phyloP scores from a whole-genome alignment of 768 basidiomycete genomes.

The Suillus alpinus region DNA sequence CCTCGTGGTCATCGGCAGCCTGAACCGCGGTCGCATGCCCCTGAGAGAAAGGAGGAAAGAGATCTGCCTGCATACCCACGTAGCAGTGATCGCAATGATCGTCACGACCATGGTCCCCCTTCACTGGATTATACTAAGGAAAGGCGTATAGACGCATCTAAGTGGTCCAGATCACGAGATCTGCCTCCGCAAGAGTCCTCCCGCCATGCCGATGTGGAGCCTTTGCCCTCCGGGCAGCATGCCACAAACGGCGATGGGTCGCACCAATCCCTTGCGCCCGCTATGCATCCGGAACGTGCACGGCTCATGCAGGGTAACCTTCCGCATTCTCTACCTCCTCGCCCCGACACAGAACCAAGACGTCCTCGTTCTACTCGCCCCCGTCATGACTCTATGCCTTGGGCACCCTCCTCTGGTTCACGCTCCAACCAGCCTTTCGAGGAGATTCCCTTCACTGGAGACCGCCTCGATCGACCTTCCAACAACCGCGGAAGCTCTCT shows the following conservation, averaged over 20 bases:
- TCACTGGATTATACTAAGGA: not conserved
- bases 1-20: not conserved
- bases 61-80: not conserved
- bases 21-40: not conserved
- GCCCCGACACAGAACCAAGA: constrained; percentile 18
- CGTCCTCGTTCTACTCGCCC: constrained; percentile 9
- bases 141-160: not conserved
- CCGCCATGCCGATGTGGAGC: not conserved
- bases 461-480: constrained; percentile 4
- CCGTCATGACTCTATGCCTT: not conserved
- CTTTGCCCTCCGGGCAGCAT: not conserved
- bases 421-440: not conserved
- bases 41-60: no score
- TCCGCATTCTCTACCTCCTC: constrained; percentile 18
- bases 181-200: not conserved
- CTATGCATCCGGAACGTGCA: constrained; percentile 32
- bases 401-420: not conserved
- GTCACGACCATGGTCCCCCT: not conserved
- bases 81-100: not conserved
- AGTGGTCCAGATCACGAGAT: constrained; percentile 1
- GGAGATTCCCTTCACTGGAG: not conserved
- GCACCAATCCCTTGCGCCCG: constrained; percentile 9
- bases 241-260: not conserved
- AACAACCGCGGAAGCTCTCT: constrained; percentile 32
- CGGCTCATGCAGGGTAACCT: constrained; percentile 28